phyloP scores from a whole-genome alignment of 2,329 filamentous ascomycete species.

The Colletotrichum camelliae region DNA sequence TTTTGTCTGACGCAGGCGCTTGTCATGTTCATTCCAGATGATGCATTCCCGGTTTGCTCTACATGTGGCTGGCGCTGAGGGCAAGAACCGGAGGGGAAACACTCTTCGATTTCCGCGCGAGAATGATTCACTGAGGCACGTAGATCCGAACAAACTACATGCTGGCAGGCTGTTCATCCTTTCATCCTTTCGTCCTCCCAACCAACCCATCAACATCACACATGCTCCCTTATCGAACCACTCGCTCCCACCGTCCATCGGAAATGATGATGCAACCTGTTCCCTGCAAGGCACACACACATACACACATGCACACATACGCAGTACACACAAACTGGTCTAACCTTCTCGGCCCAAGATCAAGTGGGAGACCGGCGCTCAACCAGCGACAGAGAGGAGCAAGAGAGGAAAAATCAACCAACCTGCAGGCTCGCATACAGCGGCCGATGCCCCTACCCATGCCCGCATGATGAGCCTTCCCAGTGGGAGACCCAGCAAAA shows the following conservation, averaged over 20 bases:
- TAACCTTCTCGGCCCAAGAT: not conserved
- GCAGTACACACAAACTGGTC: not conserved
- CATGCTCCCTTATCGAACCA: not conserved
- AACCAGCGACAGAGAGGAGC: not conserved
- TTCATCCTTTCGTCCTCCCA: not conserved
- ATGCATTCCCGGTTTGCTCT: not conserved
- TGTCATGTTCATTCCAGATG: not conserved
- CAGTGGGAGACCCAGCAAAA: not conserved
- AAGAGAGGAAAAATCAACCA: not conserved
- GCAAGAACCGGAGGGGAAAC: not conserved
- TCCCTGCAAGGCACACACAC: not conserved
- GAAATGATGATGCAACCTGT: not conserved
- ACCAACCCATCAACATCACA: not conserved
- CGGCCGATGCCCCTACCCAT: constrained; percentile 1
- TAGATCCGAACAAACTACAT: not conserved
- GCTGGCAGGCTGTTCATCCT: not conserved
- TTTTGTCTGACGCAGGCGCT: not conserved
- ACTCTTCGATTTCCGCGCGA: not conserved
- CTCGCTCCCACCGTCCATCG: not conserved
- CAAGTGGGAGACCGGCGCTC: not conserved
- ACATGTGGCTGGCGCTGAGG: not conserved
- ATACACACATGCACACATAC: not conserved
- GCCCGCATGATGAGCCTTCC: constrained; percentile 2
- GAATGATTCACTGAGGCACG: not conserved
- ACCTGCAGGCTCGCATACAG: not conserved